A percentile compares a stretch with the other conserved stretches of the same genome.
Evolutionary conservation across 2,329 filamentous ascomycete genomes (phyloP).

Genomic region (Hysterium pulicare): DNA sequence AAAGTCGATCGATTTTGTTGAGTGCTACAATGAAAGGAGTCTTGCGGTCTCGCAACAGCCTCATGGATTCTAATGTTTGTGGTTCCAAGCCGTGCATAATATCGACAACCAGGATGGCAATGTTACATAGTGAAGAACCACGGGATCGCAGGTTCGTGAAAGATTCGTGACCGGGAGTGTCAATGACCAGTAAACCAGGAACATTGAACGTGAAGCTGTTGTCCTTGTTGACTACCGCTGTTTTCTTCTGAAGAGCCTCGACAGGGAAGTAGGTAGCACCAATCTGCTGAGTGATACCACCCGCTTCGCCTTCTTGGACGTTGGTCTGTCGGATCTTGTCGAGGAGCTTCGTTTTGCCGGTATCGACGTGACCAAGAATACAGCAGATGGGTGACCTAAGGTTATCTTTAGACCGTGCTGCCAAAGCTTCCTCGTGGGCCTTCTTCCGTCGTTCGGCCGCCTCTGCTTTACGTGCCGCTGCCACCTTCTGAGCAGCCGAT

Average conservation of each 20-base stretch:
- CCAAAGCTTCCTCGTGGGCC: slow-evolving; percentile 86
- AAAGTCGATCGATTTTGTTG: slow-evolving; percentile 99
- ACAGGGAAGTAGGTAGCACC: slow-evolving; percentile 99
- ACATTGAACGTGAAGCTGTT: slow-evolving; percentile 94
- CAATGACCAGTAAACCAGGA: slow-evolving; percentile 91
- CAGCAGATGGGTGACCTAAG: slow-evolving; percentile 97
- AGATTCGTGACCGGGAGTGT: slow-evolving; percentile 99
- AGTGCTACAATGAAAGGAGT: slow-evolving; percentile 98
- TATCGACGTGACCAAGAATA: slow-evolving; percentile 99
- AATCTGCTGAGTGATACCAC: slow-evolving; percentile 99
- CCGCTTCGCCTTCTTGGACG: slow-evolving; percentile 97
- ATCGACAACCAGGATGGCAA: slow-evolving; percentile 97
- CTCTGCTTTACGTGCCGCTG: slow-evolving; percentile 78
- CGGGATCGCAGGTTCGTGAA: slow-evolving; percentile 97
- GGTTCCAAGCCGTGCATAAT: slow-evolving; percentile 99
- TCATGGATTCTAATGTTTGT: slow-evolving; percentile 97
- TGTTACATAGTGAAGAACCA: slow-evolving; percentile 98
- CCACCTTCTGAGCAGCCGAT: slow-evolving; percentile 69
- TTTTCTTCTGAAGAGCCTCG: slow-evolving; percentile 89
- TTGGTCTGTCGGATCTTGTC: slow-evolving; percentile 99
- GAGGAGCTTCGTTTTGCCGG: slow-evolving; percentile 97
- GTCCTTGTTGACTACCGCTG: slow-evolving; percentile 86
- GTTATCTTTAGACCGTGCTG: slow-evolving; percentile 88
- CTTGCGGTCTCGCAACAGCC: slow-evolving; percentile 83
- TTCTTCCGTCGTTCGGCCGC: slow-evolving; percentile 84